Base-by-base conservation (phyloP, 2,329 filamentous ascomycete species). In the Calonectria hawksworthii region DNA sequence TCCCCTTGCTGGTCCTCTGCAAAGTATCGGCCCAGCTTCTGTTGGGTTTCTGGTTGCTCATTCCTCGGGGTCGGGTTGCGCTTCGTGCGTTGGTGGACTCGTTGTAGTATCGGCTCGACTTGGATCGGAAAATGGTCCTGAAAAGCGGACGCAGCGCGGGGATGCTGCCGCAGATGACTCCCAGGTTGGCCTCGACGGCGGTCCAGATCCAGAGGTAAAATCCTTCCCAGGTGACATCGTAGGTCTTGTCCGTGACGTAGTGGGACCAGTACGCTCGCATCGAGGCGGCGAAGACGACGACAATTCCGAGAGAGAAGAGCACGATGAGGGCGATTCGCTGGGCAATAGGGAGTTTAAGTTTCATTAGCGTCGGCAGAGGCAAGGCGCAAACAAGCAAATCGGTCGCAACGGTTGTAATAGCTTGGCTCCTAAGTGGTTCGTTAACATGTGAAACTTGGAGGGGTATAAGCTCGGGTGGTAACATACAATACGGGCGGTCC, bases 141-240 rank as follows among this genome's bases (percentile, higher is more conserved):
- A 82, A 81, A 3, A 83, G 74, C 0, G 80, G 80, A 1, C 81
- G 77, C 50, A 87, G 79, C 26, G 83, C 83, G 1, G 85, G 85
- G 1, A 85, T 81, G 52, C 84, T 86, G 21, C 85, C 85, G 63
- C 85, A 86, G 34, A 86, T 85, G 32, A 87, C 82, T n/a, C 84
- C 85, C 26, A 87, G 74, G 63, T 87, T 86, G 2, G 84, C 85
- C 73, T 87, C 86, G 28, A 86, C 82, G 3, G 86, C 84, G 1
- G 85, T 86, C 85, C 86, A 87, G 36, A 86, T 84, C 86, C 86
- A 87, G 23, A 87, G 78, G 18, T 85, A 76, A 59, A 85, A 85
- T 0, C 85, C 84, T 10, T 86, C 76, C 85, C 86, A 87, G 3
- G 85, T 87, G 0, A 86, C 82, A 74, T 87, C 86, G 76, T 85